Percentiles rank a stretch among this genome's conserved stretches.
Conservation (phyloP, 1,284 basidiomycete species). For the Tilletia setariae region DNA sequence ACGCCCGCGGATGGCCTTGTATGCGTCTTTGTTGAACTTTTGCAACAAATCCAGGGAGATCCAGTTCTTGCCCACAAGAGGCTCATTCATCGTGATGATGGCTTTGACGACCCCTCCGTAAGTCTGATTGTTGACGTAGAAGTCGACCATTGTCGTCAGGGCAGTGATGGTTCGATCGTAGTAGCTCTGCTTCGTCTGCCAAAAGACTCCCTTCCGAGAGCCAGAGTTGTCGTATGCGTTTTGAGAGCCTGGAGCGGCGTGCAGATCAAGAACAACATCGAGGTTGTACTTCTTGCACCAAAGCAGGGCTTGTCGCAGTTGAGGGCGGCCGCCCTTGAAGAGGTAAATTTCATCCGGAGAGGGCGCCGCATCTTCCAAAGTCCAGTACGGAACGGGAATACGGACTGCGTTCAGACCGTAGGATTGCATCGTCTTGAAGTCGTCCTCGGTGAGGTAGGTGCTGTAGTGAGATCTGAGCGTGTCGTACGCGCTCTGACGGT, state of each 20-base stretch:
- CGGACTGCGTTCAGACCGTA: conserved; percentile 54
- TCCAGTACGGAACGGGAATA: conserved; percentile 16
- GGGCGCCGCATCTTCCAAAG: conserved; percentile 13
- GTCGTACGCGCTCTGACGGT: conserved; percentile 16
- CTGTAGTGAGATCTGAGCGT: conserved; percentile 46
- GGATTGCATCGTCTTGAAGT: conserved; percentile 53
- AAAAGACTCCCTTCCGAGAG: conserved; percentile 10
- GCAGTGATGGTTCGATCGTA: conserved; percentile 20
- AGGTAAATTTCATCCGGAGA: conserved; percentile 18
- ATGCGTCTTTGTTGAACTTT: conserved; percentile 47
- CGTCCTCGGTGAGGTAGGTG: conserved; percentile 53
- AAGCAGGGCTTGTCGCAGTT: conserved; percentile 17
- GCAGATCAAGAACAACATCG: conserved; percentile 55
- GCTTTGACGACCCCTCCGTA: conserved; percentile 30
- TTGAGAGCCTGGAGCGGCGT: conserved; percentile 46
- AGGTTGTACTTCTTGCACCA: conserved; percentile 30
- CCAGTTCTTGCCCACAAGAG: conserved; percentile 17
- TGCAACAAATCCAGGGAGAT: conserved; percentile 39
- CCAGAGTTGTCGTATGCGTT: conserved; percentile 24
- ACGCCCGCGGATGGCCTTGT: conserved; percentile 37
- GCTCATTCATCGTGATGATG: conserved; percentile 19
- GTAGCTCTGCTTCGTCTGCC: conserved; percentile 12
- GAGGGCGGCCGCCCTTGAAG: conserved; percentile 14
- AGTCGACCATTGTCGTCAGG: conserved; percentile 15
- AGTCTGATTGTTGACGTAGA: conserved; percentile 20